Evolutionary conservation across 352 stramenopile species (phyloP).

Genomic region (Globisporangium sylvaticum): DNA sequence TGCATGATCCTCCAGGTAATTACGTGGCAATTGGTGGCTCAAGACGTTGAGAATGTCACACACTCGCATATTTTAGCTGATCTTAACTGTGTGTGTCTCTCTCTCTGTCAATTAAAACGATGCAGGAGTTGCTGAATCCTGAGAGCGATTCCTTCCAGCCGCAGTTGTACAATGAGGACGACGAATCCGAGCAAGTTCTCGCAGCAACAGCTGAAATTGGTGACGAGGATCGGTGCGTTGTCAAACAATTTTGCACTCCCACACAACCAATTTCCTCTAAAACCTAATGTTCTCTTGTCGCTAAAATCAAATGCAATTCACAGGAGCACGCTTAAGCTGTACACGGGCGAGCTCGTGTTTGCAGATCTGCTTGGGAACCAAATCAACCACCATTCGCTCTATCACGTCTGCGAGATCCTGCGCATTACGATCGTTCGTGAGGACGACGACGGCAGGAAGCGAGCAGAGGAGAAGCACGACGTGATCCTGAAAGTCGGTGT

Average conservation of each 20-base stretch:
- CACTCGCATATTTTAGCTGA: background rate
- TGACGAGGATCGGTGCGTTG: slow-evolving; percentile 50
- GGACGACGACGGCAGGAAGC: slow-evolving; percentile 24
- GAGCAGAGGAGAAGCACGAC: slow-evolving; percentile 20
- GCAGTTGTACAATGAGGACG: slow-evolving; percentile 18
- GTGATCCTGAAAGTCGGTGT: slow-evolving; percentile 61
- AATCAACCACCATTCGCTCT: slow-evolving; percentile 72
- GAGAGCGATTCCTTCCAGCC: slow-evolving; percentile 40
- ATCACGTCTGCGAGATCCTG: slow-evolving; percentile 81
- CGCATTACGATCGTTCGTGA: slow-evolving; percentile 36
- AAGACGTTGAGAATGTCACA: background rate
- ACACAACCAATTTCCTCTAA: background rate
- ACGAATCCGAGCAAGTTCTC: slow-evolving; percentile 28
- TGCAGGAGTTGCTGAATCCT: slow-evolving; percentile 46
- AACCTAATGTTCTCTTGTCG: background rate
- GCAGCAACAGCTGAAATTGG: slow-evolving; percentile 51
- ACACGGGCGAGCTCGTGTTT: slow-evolving; percentile 72
- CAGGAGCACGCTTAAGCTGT: slow-evolving; percentile 49
- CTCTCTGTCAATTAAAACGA: background rate
- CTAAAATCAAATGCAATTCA: background rate
- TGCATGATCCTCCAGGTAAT: slow-evolving; percentile 77
- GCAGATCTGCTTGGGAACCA: slow-evolving; percentile 52
- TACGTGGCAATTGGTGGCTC: background rate
- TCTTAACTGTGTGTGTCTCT: background rate
- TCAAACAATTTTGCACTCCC: background rate